Evolutionary conservation across 2,329 filamentous ascomycete genomes (phyloP).

Genomic region (Elsinoe ampelina): DNA sequence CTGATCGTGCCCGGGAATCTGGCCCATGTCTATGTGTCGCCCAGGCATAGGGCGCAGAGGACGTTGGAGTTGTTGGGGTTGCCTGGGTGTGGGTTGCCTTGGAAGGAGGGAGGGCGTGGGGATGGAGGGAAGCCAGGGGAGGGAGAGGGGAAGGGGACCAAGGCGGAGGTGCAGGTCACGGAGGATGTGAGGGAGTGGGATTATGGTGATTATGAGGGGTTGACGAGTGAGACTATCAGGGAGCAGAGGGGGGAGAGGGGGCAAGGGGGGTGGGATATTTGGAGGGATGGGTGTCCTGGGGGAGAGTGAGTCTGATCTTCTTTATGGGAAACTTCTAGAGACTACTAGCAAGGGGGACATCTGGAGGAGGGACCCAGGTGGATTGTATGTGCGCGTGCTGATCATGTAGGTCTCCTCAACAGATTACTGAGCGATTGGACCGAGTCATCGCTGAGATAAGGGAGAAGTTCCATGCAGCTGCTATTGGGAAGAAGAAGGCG

Average conservation of each 20-base stretch:
- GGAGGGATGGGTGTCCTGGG: constrained; percentile 76
- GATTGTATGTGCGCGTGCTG: constrained; percentile 28
- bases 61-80: constrained; percentile 85
- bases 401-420: constrained; percentile 46
- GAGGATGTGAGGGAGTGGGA: constrained; percentile 51
- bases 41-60: constrained; percentile 70
- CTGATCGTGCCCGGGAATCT: constrained; percentile 76
- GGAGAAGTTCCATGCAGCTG: constrained; percentile 33
- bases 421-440: constrained; percentile 66
- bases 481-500: constrained; percentile 45
- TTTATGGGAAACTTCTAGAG: too few species aligned
- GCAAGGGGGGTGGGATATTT: constrained; percentile 67
- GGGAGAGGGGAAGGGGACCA: constrained; percentile 24
- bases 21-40: constrained; percentile 78
- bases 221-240: constrained; percentile 44
- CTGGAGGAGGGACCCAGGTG: background rate
- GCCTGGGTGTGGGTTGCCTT: constrained; percentile 53
- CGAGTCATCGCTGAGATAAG: constrained; percentile 66
- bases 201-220: constrained; percentile 54
- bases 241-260: constrained; percentile 37
- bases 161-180: constrained; percentile 40
- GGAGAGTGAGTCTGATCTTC: constrained; percentile 43
- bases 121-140: constrained; percentile 24
- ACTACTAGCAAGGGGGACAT: too few species aligned
- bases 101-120: constrained; percentile 66